Evolutionary conservation across 2,329 filamentous ascomycete species (phyloP).

Genomic region (Myriosclerotinia scirpicola): DNA sequence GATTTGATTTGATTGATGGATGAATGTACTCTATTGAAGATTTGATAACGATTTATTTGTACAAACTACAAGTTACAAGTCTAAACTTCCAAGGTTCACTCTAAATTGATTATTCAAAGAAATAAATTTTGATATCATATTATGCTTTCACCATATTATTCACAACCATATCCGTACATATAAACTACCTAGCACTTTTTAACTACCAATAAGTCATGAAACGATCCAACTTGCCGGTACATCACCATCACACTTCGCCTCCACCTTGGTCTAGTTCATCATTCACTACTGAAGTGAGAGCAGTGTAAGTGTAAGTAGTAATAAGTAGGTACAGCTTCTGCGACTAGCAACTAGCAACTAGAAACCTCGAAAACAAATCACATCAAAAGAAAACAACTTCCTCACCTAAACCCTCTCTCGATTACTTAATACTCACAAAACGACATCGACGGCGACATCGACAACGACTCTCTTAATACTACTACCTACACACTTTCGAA

Average conservation of each 20-base stretch:
- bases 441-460: too few species aligned
- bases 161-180: neutral
- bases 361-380: neutral
- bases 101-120: neutral
- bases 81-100: neutral
- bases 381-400: neutral
- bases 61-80: neutral
- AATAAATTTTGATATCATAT: neutral
- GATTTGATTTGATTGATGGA: neutral
- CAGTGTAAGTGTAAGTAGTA: conserved; percentile 1
- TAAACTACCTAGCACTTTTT: neutral
- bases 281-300: neutral
- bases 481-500: conserved; percentile 15
- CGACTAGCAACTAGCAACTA: neutral
- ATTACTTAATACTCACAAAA: neutral
- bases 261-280: neutral
- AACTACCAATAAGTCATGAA: neutral
- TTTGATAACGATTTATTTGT: conserved; percentile 3
- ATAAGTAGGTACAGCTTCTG: neutral
- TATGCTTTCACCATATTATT: neutral
- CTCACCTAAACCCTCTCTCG: neutral
- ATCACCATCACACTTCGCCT: conserved; percentile 11
- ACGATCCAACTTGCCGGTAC: conserved; percentile 2
- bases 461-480: neutral
- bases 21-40: neutral